Evolutionary conservation across 192 early-diverging fungal species (phyloP), one percentile per base, ranked within the genome.

Genomic region (Gaertneriomyces semiglobifer): DNA sequence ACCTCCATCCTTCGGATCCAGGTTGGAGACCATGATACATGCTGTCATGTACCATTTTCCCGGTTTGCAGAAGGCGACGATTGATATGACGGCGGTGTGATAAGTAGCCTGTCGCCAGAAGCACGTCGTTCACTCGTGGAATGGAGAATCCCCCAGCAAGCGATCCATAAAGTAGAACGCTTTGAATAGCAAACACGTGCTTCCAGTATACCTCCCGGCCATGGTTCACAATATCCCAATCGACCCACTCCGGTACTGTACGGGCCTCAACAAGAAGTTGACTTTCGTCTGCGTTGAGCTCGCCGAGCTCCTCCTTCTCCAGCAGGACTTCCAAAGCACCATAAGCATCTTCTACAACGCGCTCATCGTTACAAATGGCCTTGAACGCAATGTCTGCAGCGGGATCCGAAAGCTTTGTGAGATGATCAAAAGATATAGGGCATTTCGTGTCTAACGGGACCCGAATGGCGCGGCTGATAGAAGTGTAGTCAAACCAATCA

Each of bases 111-210:
- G 71, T 72, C 44, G 44, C 16, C 18, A 70, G 33, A 9, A 72
- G 52, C 6, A 59, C 58, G 6, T 60, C 48, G 43, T 66, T 68
- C 7, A 72, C 64, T 45, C 71, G 56, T 11, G 71, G 71, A 52
- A 70, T 60, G 38, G 60, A 53, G 60, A 66, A 72, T 11, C 66
- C 65, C 39, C 64, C 64, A 11, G 64, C 64, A 6, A 72, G 66
- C 14, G 43, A 44, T 12, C 41, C 66, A 20, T 72, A 70, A 43
- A 72, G 55, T 52, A 68, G 52, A 7, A 60, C 66, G 20, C 58
- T 41, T 19, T 55, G 20, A 18, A 72, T 66, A 19, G 20, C 58
- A 14, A 44, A 42, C n/a, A 68, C 18, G 44, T 72, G 33, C 44
- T 20, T 42, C 64, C 63, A 72, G 50, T 45, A 72, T 12, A 72